phyloP scores from a whole-genome alignment of 2,329 filamentous ascomycete genomes.

The Ustilaginoidea virens region DNA sequence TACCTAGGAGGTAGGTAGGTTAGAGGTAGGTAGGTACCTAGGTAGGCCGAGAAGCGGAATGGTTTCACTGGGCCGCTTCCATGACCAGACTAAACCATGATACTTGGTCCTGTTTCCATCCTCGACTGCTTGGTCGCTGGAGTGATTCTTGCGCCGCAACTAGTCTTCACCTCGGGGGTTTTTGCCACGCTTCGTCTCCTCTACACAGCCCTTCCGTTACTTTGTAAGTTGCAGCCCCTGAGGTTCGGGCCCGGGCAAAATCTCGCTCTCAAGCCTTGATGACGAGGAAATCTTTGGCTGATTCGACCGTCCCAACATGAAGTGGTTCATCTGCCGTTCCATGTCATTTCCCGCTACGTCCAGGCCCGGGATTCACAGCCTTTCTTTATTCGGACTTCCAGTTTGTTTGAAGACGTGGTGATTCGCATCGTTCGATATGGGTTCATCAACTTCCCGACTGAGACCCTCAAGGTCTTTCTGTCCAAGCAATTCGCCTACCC shows the following conservation, averaged over 20 bases:
- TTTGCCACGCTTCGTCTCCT: conserved; percentile 41
- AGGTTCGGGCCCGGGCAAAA: too few species aligned
- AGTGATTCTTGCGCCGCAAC: conserved; percentile 53
- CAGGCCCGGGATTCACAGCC: conserved; percentile 19
- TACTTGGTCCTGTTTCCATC: conserved; percentile 58
- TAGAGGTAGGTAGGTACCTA: too few species aligned
- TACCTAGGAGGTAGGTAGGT: too few species aligned
- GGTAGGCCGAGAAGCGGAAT: too few species aligned
- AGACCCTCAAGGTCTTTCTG: conserved; percentile 62
- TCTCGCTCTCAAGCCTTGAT: too few species aligned
- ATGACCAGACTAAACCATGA: conserved; percentile 32
- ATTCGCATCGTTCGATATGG: conserved; percentile 65
- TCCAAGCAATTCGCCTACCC: conserved; percentile 57
- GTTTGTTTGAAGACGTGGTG: conserved; percentile 62
- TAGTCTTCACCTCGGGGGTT: conserved; percentile 52
- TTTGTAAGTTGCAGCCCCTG: conserved; percentile 1
- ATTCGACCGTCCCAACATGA: too few species aligned
- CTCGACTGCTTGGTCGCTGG: conserved; percentile 63
- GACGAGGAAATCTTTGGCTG: too few species aligned
- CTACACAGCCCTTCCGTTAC: conserved; percentile 54
- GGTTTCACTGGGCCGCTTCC: background rate
- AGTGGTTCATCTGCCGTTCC: conserved; percentile 4
- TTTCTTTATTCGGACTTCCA: conserved; percentile 53
- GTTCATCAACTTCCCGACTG: conserved; percentile 54
- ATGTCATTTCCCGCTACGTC: conserved; percentile 3